phyloP scores from a whole-genome alignment of 257 asterid genomes.

The Solanum sejunctum region DNA sequence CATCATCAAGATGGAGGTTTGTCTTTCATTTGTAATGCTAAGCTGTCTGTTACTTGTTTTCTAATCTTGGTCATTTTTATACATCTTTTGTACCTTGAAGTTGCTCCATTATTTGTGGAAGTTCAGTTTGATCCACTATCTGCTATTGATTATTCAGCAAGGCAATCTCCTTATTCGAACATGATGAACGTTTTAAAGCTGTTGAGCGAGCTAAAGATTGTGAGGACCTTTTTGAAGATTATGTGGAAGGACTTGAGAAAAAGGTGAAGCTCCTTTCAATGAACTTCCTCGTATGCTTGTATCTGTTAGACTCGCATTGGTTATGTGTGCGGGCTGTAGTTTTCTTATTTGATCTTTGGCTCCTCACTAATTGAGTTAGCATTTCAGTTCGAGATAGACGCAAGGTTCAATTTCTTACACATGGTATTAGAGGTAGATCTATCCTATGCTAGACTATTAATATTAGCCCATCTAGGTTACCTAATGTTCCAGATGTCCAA shows the following conservation, averaged over 20 bases:
- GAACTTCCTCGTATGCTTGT: not conserved
- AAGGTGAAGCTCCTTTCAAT: slow-evolving; percentile 31
- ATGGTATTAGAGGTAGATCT: not conserved
- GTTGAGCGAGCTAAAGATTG: slow-evolving; percentile 75
- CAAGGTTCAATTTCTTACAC: not conserved
- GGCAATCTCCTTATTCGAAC: slow-evolving; percentile 57
- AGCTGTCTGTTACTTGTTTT: not conserved
- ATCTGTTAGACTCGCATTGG: not conserved
- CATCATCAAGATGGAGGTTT: slow-evolving; percentile 82
- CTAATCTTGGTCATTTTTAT: not conserved
- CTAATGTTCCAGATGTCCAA: not conserved
- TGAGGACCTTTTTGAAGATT: slow-evolving; percentile 75
- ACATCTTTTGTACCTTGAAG: not conserved
- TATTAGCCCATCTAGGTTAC: not conserved
- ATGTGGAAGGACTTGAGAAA: slow-evolving; percentile 59
- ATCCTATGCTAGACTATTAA: not conserved
- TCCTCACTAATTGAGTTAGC: not conserved
- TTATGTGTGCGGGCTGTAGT: not conserved
- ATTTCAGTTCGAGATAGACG: not conserved
- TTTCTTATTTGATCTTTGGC: not conserved
- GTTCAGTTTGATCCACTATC: not conserved
- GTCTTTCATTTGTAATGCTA: slow-evolving; percentile 5
- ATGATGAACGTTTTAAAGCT: slow-evolving; percentile 76
- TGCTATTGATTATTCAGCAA: slow-evolving; percentile 41
- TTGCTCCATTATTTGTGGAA: not conserved